Base-by-base conservation (phyloP, 2,329 filamentous ascomycete genomes). In the Aureobasidium subglaciale region DNA sequence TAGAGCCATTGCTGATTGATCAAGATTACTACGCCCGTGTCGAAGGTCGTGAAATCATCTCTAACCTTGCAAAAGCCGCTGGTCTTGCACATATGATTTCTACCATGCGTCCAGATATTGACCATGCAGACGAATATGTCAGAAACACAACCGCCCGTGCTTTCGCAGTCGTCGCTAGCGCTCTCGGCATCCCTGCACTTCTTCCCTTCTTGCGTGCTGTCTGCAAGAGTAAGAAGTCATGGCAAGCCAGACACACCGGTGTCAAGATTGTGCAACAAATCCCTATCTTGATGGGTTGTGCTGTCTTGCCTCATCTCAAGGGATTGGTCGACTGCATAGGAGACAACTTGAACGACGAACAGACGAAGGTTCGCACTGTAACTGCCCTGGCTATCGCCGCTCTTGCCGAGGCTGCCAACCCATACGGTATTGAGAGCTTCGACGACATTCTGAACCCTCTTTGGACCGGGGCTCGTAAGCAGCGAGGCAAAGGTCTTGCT, bases 221-320 rank as follows among this genome's bases (percentile, higher is more conserved):
- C 16, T 99, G 93, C 70, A 86, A 90, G 69, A 96, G 90, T 75
- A 97, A 97, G 74, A 99, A 99, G 73, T 97, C 93, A 56, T 99
- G 93, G 93, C 91, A 97, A 70, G 93, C 93, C 53, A 82, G 93
- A 59, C 93, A 99, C 70, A 99, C 93, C 2, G 93, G 93, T 75
- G 93, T 99, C 62, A 99, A 99, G 78, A 99, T 99, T 68, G 88
- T 99, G 15, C 93, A 99, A 70, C 93, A 99, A 69, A 97, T 99
- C 65, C 92, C 93, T 20, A 99, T 99, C 63, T 76, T 99, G 5
- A 99, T 99, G 93, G 93, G 93, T 25, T 99, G 93, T 68, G 93
- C 93, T 41, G 89, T 99, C 50, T 76, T 99, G 24, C 93, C 93
- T 30, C 92, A 99, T 71, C 78, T 99, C 53, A 97, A 96, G 71